A percentile compares a stretch with the other conserved stretches of the same genome.
Conservation (phyloP, 2,329 filamentous ascomycete genomes). For the Dryadomyces quercivorus region DNA sequence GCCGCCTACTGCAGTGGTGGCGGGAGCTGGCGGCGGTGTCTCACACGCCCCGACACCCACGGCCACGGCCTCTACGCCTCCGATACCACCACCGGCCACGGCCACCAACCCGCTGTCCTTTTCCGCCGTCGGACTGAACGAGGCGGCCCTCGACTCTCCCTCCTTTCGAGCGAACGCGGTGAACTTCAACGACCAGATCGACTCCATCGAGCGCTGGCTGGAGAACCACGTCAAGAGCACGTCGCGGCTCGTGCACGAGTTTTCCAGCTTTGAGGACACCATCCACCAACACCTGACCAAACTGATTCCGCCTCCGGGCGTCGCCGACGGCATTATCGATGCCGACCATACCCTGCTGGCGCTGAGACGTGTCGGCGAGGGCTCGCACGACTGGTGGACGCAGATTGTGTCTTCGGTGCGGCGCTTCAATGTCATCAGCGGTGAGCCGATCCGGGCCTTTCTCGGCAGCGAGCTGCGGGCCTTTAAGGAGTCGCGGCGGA, state of each 20-base stretch:
- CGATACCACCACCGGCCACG: neutral
- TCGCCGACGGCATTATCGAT: slow-evolving; percentile 73
- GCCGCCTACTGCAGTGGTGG: neutral
- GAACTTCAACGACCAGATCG: slow-evolving; percentile 86
- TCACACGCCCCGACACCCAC: neutral
- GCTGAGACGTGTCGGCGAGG: slow-evolving; percentile 73
- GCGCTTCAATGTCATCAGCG: slow-evolving; percentile 62
- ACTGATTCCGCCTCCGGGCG: slow-evolving; percentile 57
- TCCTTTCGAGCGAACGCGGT: slow-evolving; percentile 80
- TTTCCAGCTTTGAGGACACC: slow-evolving; percentile 64
- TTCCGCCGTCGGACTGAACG: slow-evolving; percentile 74
- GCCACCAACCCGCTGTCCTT: slow-evolving; percentile 22
- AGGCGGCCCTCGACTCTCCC: slow-evolving; percentile 91
- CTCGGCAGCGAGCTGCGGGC: slow-evolving; percentile 65
- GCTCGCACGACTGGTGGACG: slow-evolving; percentile 78
- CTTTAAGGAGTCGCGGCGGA: slow-evolving; percentile 74
- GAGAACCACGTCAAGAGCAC: slow-evolving; percentile 45
- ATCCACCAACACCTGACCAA: slow-evolving; percentile 67
- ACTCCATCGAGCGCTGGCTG: slow-evolving; percentile 86
- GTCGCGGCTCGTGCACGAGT: slow-evolving; percentile 44
- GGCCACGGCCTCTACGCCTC: neutral
- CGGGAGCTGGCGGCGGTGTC: neutral
- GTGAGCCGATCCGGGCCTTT: slow-evolving; percentile 73
- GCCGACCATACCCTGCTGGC: slow-evolving; percentile 90
- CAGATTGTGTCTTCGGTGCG: slow-evolving; percentile 62